Percentiles rank a stretch among this genome's conserved stretches.
Conservation (phyloP, 2,329 filamentous ascomycete species). For the Lachnellula occidentalis region DNA sequence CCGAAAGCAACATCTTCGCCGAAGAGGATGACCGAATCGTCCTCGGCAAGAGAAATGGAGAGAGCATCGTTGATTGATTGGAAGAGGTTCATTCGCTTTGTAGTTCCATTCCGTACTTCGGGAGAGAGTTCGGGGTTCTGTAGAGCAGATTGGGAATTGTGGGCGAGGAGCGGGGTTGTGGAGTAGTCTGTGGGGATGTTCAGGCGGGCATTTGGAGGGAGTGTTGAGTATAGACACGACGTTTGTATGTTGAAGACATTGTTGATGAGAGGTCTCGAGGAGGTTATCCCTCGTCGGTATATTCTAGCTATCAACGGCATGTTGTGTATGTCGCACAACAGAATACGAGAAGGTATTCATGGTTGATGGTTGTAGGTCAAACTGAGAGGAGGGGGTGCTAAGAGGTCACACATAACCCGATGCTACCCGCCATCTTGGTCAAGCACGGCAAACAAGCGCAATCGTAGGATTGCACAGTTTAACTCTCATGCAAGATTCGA, state of each 20-base stretch:
- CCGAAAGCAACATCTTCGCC: constrained; percentile 97
- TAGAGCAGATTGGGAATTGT: constrained; percentile 68
- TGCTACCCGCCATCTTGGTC: background rate
- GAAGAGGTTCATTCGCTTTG: constrained; percentile 88
- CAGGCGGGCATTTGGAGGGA: constrained; percentile 56
- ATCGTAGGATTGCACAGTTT: no score
- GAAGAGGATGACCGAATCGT: constrained; percentile 85
- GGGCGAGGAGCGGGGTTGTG: constrained; percentile 73
- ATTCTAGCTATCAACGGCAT: constrained; percentile 19
- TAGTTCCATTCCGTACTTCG: constrained; percentile 60
- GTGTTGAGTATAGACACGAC: constrained; percentile 26
- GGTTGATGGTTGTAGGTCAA: constrained; percentile 3
- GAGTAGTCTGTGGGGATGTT: constrained; percentile 87
- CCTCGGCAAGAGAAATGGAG: constrained; percentile 71
- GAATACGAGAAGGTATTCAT: constrained; percentile 4
- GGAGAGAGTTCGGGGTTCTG: constrained; percentile 65
- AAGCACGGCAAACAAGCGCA: background rate
- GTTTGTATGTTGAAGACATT: constrained; percentile 1
- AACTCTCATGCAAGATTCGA: no score
- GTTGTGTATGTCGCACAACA: constrained; percentile 9
- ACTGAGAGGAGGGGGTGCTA: background rate
- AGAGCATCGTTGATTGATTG: constrained; percentile 90
- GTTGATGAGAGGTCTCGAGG: constrained; percentile 4
- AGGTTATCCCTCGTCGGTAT: constrained; percentile 2
- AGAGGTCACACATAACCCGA: background rate